A percentile compares a stretch with the other conserved stretches of the same genome.
Evolutionary conservation across 352 stramenopile genomes (phyloP).

Genomic region (Blastocystis sp.): DNA sequence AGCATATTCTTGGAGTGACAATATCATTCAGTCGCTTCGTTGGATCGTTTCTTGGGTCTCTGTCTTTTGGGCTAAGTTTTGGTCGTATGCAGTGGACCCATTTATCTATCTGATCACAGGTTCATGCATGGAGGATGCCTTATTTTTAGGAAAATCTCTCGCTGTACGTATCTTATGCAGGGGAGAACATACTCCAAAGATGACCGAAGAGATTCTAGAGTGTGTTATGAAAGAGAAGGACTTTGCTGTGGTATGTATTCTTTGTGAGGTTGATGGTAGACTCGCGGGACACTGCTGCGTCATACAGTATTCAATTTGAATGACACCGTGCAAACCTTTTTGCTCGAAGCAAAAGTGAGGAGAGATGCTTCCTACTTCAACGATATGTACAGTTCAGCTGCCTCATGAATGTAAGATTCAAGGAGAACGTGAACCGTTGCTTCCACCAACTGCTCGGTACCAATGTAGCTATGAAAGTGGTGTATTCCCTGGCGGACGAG

Average conservation of each 20-base stretch:
- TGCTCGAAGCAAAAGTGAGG: background rate
- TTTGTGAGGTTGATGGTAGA: background rate
- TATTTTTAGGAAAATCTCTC: background rate
- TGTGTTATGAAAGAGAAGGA: background rate
- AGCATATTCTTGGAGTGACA: constrained; percentile 46
- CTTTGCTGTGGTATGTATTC: background rate
- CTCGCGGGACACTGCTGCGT: background rate
- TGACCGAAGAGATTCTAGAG: background rate
- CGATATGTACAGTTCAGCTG: background rate
- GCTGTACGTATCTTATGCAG: background rate
- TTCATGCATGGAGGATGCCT: background rate
- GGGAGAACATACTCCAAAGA: constrained; percentile 3
- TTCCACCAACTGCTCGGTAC: constrained; percentile 40
- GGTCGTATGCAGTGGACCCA: background rate
- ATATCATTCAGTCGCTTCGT: constrained; percentile 42
- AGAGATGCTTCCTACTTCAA: background rate
- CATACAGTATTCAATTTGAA: background rate
- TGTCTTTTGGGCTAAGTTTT: background rate
- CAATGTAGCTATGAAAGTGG: background rate
- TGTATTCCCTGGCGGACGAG: background rate
- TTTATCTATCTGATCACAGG: constrained; percentile 12
- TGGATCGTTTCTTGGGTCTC: background rate
- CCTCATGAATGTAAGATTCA: background rate
- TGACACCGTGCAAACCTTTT: background rate
- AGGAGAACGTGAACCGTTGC: background rate